Base-by-base conservation (phyloP, 2,329 filamentous ascomycete genomes). In the Fusarium burgessii region DNA sequence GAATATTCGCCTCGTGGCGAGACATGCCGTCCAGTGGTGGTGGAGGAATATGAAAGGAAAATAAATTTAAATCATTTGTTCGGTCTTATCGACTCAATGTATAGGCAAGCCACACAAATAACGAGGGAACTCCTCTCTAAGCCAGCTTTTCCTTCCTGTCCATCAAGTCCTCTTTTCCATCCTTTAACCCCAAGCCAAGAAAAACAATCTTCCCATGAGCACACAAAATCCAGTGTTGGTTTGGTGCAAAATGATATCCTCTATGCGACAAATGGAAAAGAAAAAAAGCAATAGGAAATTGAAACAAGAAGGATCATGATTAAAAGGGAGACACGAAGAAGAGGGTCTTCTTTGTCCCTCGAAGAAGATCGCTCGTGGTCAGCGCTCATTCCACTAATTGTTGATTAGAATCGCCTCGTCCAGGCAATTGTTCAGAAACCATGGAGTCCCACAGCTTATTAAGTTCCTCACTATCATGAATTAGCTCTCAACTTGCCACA, bases 371-470 rank as follows among this genome's bases (percentile, higher is more conserved):
- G 46, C 49, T 42, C 41, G 38, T 17, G 32, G 40, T 20, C 17
- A 27, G 20, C 20, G n/a, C 71, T 76, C 36, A 78, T 47, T 76
- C 76, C 65, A 71, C 64, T 43, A 76, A 38, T 43, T 70, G 72
- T 29, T 73, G 60, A 41, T 68, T 75, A 14, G 74, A 72, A 54
- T 80, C 76, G 9, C 75, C 77, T n/a, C 76, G 71, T 20, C 62
- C 70, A 9, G 77, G 74, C 43, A 80, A 68, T 49, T 64, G 68
- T 32, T 82, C 78, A 3, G 82, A 81, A 29, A 80, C 60, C 74
- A 83, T 78, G 6, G 50, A 61, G 10, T 70, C 63, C 83, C 82
- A 84, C n/a, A 73, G 76, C 3, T 68, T 56, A 41, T 81, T 78
- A 35, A 84, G 76, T n/a, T 78, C 79, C 13, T 78, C 76, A 12